Evolutionary conservation across 306 rosid genomes (phyloP), one percentile per base, ranked within the genome.

Genomic region (Prunus fruticosa): DNA sequence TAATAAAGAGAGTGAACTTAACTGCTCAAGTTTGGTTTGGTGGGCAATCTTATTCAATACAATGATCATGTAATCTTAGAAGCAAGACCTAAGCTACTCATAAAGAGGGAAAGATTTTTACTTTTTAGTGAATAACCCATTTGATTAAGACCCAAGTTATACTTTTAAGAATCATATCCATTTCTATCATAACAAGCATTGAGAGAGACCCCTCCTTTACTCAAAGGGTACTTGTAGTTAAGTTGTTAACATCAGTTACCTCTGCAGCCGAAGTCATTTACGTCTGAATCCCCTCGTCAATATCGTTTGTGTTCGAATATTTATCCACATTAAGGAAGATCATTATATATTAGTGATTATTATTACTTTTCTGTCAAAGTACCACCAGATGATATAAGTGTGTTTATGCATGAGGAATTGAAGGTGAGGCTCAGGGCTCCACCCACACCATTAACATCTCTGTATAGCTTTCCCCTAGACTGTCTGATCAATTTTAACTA

Each of bases 111-210:
- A 64, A 73, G 68, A 38, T 38, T 52, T 54, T 7, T 0, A 73
- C 57, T 25, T 45, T 45, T 45, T 22, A 25, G 69, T 25, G 14
- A 67, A 41, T 46, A 84, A 78, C 70, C 74, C 64, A 11, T 57
- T 81, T 80, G 82, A 85, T 83, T 83, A 64, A 32, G 71, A 78
- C 78, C 54, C 72, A 76, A 85, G 76, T 75, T 73, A 75, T 70
- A 50, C 76, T 51, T 27, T 56, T 25, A 9, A 18, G 69, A 60
- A 60, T 11, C 77, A 60, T 60, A 11, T 60, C 77, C 69, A 79
- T 73, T 69, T 72, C 78, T 81, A 38, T 60, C 62, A 69, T 23
- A 73, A 77, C 77, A 77, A 82, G 83, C 84, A 73, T 73, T 76
- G 75, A 41, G 30, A 13, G 53, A 34, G 41, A 34, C 41, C 77